A percentile compares a stretch with the other conserved stretches of the same genome.
phyloP scores from a whole-genome alignment of 1,139 yeast genomes.

The Saccharomyces hybrid region DNA sequence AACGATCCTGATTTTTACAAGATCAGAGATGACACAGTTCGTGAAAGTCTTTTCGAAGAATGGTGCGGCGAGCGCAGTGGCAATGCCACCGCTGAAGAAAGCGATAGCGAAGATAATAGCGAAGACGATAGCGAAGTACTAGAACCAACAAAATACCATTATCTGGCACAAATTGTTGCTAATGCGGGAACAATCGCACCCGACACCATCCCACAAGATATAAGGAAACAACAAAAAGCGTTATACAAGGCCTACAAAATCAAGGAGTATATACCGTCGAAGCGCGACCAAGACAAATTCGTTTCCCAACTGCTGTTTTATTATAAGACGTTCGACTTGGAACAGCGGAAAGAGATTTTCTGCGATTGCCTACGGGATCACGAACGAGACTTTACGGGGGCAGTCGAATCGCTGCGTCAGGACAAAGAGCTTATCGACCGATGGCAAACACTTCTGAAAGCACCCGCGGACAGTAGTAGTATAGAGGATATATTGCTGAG shows the following conservation, averaged over 20 bases:
- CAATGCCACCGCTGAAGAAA: constrained; percentile 3
- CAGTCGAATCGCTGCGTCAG: not conserved
- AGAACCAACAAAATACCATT: constrained; percentile 28
- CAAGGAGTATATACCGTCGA: constrained; percentile 16
- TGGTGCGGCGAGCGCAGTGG: constrained; percentile 20
- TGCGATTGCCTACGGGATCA: constrained; percentile 2
- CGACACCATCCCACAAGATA: constrained; percentile 23
- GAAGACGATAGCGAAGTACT: constrained; percentile 15
- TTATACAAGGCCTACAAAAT: constrained; percentile 23
- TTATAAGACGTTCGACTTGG: constrained; percentile 20
- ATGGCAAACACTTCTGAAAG: not conserved
- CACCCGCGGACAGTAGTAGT: not conserved
- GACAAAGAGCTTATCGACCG: not conserved
- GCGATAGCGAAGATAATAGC: constrained; percentile 8
- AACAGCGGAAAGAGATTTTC: constrained; percentile 17
- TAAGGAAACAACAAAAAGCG: constrained; percentile 18
- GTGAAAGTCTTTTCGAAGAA: constrained; percentile 23
- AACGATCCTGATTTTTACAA: constrained; percentile 20
- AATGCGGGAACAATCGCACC: constrained; percentile 16
- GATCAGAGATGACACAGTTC: constrained; percentile 15
- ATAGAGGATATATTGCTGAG: constrained; percentile 8
- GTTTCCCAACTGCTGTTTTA: constrained; percentile 23
- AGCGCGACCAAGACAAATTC: constrained; percentile 20
- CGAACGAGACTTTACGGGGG: not conserved
- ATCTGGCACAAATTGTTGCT: constrained; percentile 28